Percentiles rank a stretch among this genome's conserved stretches.
Conservation (phyloP, 805 yeast genomes). For the Yamadazyma sp. region DNA sequence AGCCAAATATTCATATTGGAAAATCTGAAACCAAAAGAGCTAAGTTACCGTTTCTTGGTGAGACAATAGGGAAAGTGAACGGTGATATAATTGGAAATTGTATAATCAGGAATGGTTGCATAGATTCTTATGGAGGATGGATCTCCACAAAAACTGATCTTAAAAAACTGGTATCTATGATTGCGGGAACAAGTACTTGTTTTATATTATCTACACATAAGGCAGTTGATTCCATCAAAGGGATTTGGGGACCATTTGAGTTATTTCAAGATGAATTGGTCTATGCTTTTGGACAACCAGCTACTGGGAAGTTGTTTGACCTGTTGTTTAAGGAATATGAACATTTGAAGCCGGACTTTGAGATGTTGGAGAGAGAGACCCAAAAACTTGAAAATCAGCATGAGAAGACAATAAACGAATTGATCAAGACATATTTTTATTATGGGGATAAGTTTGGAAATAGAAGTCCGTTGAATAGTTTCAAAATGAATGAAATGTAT, state of each 20-base stretch:
- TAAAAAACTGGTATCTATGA: slow-evolving; percentile 39
- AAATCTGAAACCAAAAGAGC: slow-evolving; percentile 19
- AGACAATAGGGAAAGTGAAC: slow-evolving; percentile 18
- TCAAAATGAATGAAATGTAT: slow-evolving; percentile 45
- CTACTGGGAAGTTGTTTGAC: slow-evolving; percentile 54
- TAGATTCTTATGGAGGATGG: slow-evolving; percentile 61
- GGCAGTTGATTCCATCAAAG: slow-evolving; percentile 27
- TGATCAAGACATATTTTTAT: slow-evolving; percentile 36
- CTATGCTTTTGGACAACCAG: slow-evolving; percentile 57
- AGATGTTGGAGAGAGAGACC: slow-evolving; percentile 20
- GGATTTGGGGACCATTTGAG: slow-evolving; percentile 62
- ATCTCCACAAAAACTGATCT: slow-evolving; percentile 29
- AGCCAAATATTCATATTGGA: slow-evolving; percentile 25
- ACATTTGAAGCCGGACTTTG: slow-evolving; percentile 9
- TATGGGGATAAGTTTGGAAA: slow-evolving; percentile 61
- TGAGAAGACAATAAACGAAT: slow-evolving; percentile 15
- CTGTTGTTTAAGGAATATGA: slow-evolving; percentile 37
- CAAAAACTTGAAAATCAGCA: slow-evolving; percentile 16
- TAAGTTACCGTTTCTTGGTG: slow-evolving; percentile 14
- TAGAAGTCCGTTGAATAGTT: slow-evolving; percentile 54
- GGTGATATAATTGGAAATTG: slow-evolving; percentile 6
- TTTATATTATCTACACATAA: slow-evolving; percentile 26
- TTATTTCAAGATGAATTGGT: slow-evolving; percentile 13
- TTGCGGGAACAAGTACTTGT: slow-evolving; percentile 66
- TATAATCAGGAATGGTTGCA: slow-evolving; percentile 46